Conservation (phyloP, 352 stramenopile species). For the Phytophthora idaei region DNA sequence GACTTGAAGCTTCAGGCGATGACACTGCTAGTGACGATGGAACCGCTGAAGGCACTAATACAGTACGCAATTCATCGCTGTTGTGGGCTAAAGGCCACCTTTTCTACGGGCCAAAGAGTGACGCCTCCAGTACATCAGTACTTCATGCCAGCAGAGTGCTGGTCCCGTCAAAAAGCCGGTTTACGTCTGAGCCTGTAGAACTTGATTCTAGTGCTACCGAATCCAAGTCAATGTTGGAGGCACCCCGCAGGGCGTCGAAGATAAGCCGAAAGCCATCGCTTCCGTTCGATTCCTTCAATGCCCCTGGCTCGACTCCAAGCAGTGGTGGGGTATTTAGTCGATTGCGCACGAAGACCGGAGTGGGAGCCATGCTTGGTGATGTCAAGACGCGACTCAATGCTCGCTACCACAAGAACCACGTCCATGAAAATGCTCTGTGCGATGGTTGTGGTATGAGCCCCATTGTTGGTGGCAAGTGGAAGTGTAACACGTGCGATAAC, state of each 20-base stretch:
- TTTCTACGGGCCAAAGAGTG: slow-evolving; percentile 72
- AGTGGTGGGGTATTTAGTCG: slow-evolving; percentile 56
- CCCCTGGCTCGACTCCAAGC: slow-evolving; percentile 14
- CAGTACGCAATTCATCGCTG: slow-evolving; percentile 20
- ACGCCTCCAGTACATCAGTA: slow-evolving; percentile 60
- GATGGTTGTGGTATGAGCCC: slow-evolving; percentile 79
- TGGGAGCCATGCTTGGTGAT: slow-evolving; percentile 58
- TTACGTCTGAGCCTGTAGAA: slow-evolving; percentile 67
- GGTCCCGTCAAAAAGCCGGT: slow-evolving; percentile 47
- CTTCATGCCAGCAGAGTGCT: slow-evolving; percentile 54
- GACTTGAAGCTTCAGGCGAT: slow-evolving; percentile 41
- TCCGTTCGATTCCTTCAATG: slow-evolving; percentile 29
- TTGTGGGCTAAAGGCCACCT: slow-evolving; percentile 63
- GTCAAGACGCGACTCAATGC: slow-evolving; percentile 59
- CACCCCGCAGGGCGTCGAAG: slow-evolving; percentile 13
- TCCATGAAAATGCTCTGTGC: slow-evolving; percentile 83
- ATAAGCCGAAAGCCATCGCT: slow-evolving; percentile 25
- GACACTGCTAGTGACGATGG: slow-evolving; percentile 27
- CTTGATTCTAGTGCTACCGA: slow-evolving; percentile 59
- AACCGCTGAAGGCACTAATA: slow-evolving; percentile 8
- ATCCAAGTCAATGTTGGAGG: slow-evolving; percentile 62
- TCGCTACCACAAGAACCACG: slow-evolving; percentile 65
- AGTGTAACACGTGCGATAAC: slow-evolving; percentile 74
- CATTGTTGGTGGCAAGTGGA: slow-evolving; percentile 80
- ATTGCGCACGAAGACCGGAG: slow-evolving; percentile 50